Percentiles rank a stretch among this genome's conserved stretches.
phyloP scores from a whole-genome alignment of 1,284 basidiomycete species.

The Naganishia liquefaciens region DNA sequence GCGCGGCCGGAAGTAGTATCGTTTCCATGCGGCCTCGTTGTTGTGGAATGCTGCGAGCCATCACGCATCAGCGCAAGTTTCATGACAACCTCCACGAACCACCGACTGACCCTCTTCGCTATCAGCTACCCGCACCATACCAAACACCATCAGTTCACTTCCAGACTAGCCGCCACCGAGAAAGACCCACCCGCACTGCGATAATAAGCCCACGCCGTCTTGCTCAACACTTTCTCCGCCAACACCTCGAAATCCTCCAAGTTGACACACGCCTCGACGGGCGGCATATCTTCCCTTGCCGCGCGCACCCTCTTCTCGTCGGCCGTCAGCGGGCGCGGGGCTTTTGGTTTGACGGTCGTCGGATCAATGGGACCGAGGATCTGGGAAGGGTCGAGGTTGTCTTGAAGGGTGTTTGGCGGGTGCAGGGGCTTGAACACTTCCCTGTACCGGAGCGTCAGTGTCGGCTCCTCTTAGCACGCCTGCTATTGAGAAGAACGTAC shows the following conservation, averaged over 20 bases:
- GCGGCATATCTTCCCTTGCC: conserved; percentile 62
- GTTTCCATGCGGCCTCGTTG: conserved; percentile 57
- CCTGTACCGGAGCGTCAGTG: conserved; percentile 19
- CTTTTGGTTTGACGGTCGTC: conserved; percentile 55
- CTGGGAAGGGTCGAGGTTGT: conserved; percentile 58
- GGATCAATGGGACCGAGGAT: conserved; percentile 70
- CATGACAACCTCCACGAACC: neutral
- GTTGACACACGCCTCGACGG: conserved; percentile 67
- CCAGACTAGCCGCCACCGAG: neutral
- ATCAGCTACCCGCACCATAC: conserved; percentile 17
- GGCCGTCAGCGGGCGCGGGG: conserved; percentile 41
- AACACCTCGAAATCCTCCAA: conserved; percentile 66
- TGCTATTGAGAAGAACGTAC: conserved; percentile 43
- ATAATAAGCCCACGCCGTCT: conserved; percentile 62
- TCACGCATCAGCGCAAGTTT: neutral
- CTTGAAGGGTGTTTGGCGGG: conserved; percentile 52
- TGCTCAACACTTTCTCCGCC: conserved; percentile 53
- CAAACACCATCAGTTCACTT: neutral
- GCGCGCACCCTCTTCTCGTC: conserved; percentile 67
- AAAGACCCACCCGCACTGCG: conserved; percentile 45
- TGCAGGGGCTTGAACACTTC: conserved; percentile 57
- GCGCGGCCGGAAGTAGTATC: conserved; percentile 61
- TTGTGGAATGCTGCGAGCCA: conserved; percentile 40
- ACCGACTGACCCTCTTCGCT: conserved; percentile 23
- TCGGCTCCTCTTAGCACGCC: neutral